These are phyloP conservation scores for Microcera coccophila DNA, from an alignment of 2,329 filamentous ascomycete species.

Conservation along the genomic window DNA sequence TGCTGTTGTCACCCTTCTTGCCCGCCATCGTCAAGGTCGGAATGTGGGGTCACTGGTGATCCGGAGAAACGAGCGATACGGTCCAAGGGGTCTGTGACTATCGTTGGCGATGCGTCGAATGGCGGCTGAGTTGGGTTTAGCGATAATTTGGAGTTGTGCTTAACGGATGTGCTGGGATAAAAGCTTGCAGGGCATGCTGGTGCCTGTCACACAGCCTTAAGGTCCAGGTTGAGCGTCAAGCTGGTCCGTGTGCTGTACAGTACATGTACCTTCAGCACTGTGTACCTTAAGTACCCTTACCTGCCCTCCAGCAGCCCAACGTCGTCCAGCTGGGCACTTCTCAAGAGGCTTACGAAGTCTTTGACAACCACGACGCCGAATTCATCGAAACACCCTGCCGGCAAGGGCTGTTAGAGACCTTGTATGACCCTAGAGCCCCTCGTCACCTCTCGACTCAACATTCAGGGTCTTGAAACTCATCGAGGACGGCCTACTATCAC, in stretches of 20 bases:
- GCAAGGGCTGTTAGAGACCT: no score
- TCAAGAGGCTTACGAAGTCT: no score
- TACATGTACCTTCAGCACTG: no score
- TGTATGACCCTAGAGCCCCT: no score
- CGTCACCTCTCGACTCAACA: no score
- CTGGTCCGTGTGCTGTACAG: no score
- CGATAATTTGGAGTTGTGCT: slow-evolving; percentile 4
- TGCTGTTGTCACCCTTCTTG: slow-evolving; percentile 77
- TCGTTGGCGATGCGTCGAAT: slow-evolving; percentile 7
- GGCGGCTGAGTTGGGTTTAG: slow-evolving; percentile 6
- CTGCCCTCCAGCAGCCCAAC: no score
- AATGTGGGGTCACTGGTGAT: slow-evolving; percentile 10
- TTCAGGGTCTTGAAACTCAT: background rate
- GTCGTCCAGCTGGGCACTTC: no score
- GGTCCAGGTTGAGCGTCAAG: slow-evolving; percentile 9
- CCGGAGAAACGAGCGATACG: slow-evolving; percentile 9
- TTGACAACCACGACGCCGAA: no score
- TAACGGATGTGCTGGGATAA: slow-evolving; percentile 4
- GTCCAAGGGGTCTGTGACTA: slow-evolving; percentile 7
- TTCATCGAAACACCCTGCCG: no score
- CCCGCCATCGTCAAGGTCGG: slow-evolving; percentile 54
- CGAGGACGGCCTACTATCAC: slow-evolving; percentile 4
- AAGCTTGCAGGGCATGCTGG: slow-evolving; percentile 1
- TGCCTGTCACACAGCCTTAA: slow-evolving; percentile 2
- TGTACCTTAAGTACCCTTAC: no score